These are phyloP conservation scores for Fagopyrum esculentum DNA, from an alignment of 148 eudicot species.

Conservation along the genomic window DNA sequence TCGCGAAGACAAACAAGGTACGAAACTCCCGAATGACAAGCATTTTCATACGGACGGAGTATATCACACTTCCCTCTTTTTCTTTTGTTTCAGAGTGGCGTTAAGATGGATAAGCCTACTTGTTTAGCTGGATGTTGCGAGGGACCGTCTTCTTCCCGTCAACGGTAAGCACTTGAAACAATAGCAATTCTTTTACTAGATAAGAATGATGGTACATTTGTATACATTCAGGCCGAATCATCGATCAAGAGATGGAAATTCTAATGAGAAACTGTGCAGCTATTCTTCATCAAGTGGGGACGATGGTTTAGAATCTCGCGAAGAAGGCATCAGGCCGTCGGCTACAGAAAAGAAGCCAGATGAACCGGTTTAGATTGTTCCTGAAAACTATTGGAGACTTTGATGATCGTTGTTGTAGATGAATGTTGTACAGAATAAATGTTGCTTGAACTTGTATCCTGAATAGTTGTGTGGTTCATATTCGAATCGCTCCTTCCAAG, in stretches of 20 bases:
- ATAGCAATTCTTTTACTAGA: no score
- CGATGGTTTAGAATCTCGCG: background rate
- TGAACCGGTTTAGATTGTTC: background rate
- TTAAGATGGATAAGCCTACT: background rate
- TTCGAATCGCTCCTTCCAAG: no score
- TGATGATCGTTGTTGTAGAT: background rate
- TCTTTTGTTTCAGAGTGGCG: background rate
- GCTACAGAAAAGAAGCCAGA: background rate
- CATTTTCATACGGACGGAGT: no score
- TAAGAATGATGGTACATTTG: background rate
- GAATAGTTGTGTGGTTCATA: no score
- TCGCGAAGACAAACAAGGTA: background rate
- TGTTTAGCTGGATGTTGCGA: conserved; percentile 2
- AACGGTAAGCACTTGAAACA: conserved; percentile 5
- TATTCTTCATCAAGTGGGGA: background rate
- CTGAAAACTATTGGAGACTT: background rate
- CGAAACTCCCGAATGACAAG: no score
- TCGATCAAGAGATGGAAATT: background rate
- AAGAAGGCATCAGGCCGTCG: background rate
- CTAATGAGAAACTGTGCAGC: background rate
- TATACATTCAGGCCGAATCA: conserved; percentile 1
- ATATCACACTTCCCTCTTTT: no score
- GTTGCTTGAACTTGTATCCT: no score
- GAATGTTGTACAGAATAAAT: no score
- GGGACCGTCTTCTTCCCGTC: conserved; percentile 5